Evolutionary conservation across 352 stramenopile genomes (phyloP).

Genomic region (Globisporangium perplexum): DNA sequence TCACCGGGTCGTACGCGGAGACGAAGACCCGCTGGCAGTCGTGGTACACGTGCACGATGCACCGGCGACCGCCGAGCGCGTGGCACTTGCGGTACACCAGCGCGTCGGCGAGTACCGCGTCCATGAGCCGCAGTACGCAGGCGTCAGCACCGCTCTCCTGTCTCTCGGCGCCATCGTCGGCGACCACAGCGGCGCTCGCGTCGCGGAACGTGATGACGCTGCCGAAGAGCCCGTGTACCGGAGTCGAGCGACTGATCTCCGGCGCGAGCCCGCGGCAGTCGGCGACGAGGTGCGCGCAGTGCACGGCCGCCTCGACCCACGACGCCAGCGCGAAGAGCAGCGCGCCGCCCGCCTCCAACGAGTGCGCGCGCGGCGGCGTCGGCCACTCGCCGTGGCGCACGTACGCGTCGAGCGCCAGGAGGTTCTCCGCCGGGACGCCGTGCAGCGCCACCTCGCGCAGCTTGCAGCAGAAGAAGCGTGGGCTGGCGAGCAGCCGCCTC

Average conservation of each 20-base stretch:
- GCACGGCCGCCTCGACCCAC: slow-evolving; percentile 45
- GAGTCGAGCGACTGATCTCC: slow-evolving; percentile 43
- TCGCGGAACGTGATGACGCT: slow-evolving; percentile 54
- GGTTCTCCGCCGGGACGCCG: slow-evolving; percentile 41
- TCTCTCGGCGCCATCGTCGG: slow-evolving; percentile 2
- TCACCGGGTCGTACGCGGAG: slow-evolving; percentile 54
- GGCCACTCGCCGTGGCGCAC: slow-evolving; percentile 53
- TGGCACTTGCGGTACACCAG: slow-evolving; percentile 55
- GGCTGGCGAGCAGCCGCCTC: slow-evolving; percentile 40
- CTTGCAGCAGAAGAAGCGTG: slow-evolving; percentile 39
- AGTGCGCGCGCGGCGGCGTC: slow-evolving; percentile 19
- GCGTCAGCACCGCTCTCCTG: slow-evolving; percentile 16
- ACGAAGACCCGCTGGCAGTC: slow-evolving; percentile 68
- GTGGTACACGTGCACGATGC: slow-evolving; percentile 63
- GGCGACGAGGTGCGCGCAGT: slow-evolving; percentile 31
- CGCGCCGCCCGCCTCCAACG: slow-evolving; percentile 14
- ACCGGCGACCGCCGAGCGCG: slow-evolving; percentile 33
- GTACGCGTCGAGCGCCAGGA: slow-evolving; percentile 49
- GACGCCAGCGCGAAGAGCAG: slow-evolving; percentile 42
- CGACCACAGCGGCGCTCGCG: slow-evolving; percentile 1
- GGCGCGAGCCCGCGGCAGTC: slow-evolving; percentile 37
- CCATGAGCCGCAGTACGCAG: slow-evolving; percentile 42
- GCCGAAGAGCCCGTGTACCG: slow-evolving; percentile 57
- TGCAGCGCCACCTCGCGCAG: slow-evolving; percentile 37
- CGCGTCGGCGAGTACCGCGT: slow-evolving; percentile 56